Evolutionary conservation across 1,284 basidiomycete genomes (phyloP), one percentile per base, ranked within the genome.

Genomic region (Leccinum proliferum): DNA sequence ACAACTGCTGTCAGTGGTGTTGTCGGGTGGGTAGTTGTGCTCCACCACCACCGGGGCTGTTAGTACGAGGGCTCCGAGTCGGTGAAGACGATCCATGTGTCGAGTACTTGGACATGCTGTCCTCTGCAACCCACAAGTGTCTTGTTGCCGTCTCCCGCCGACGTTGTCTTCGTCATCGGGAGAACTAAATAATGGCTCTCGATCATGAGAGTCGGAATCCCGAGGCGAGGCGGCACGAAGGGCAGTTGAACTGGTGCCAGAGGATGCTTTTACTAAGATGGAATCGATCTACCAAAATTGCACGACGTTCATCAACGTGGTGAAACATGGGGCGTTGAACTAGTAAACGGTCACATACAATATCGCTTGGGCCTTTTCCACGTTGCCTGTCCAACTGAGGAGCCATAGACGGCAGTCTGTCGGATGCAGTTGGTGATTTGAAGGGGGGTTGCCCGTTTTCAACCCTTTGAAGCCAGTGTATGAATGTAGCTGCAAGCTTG

Each of bases 331-430:
- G 48, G 9, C 25, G 55, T 39, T n/a, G 29, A 62, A 63, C 46
- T 35, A 55, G 53, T 18, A 14, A 57, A 6, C 5, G 39, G 34
- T 32, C 21, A 80, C 90, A 66, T 71, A 93, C 90, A 95, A 92
- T 65, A 94, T 83, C 55, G 95, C 89, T 73, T 96, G 92, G 12
- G 88, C 69, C n/a, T 73, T 79, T 69, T 86, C 87, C 1, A 81
- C 82, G 0, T 77, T 70, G 59, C 77, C 86, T 60, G 94, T 87
- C 87, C 93, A 94, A 64, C 85, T 84, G 39, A 99, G 78, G 12
- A 96, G 76, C 89, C 89, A 94, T 99, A 99, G 39, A 96, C 84
- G 8, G 86, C 82, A 18, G 94, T 87, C 77, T 99, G 96, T 52
- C 89, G 87, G 50, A 80, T 71, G 94, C 95, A 98, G 73, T 84